Percentiles rank a stretch among this genome's conserved stretches.
Conservation (phyloP, 2,329 filamentous ascomycete species). For the Parafenestella ontariensis region DNA sequence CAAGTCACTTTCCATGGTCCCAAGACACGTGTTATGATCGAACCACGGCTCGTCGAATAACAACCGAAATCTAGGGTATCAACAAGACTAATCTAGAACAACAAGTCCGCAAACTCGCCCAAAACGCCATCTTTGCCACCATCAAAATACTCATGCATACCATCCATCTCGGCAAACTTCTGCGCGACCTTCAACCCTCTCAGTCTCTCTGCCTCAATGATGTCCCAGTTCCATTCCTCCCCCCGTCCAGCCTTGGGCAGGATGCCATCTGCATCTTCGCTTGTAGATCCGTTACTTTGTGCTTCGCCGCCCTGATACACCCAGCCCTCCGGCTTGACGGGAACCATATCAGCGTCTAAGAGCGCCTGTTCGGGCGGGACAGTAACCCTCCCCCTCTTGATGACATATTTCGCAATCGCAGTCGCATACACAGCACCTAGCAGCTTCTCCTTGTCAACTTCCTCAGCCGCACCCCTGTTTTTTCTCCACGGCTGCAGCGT, state of each 20-base stretch:
- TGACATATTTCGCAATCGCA: conserved; percentile 59
- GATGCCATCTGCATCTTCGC: conserved; percentile 14
- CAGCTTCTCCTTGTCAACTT: conserved; percentile 43
- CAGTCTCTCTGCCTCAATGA: conserved; percentile 64
- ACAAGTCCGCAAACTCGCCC: conserved; percentile 52
- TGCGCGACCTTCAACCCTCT: conserved; percentile 63
- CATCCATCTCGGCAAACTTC: conserved; percentile 63
- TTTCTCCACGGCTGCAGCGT: conserved; percentile 57
- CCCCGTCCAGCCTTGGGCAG: conserved; percentile 44
- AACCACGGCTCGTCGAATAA: no score
- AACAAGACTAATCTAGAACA: conserved; percentile 21
- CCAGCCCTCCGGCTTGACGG: conserved; percentile 70
- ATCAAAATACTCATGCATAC: conserved; percentile 60
- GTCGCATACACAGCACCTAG: conserved; percentile 57
- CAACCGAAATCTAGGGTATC: conserved; percentile 8
- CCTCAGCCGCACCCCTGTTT: conserved; percentile 22
- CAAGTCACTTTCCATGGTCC: no score
- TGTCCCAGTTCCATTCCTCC: conserved; percentile 65
- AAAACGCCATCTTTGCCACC: conserved; percentile 52
- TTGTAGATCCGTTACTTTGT: conserved; percentile 7
- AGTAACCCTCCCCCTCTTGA: conserved; percentile 71
- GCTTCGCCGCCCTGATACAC: conserved; percentile 24
- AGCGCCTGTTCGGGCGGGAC: conserved; percentile 82
- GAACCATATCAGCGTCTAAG: conserved; percentile 74
- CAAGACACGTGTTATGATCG: neutral